Evolutionary conservation across 1,284 basidiomycete species (phyloP).

Genomic region (Naganishia cerealis): DNA sequence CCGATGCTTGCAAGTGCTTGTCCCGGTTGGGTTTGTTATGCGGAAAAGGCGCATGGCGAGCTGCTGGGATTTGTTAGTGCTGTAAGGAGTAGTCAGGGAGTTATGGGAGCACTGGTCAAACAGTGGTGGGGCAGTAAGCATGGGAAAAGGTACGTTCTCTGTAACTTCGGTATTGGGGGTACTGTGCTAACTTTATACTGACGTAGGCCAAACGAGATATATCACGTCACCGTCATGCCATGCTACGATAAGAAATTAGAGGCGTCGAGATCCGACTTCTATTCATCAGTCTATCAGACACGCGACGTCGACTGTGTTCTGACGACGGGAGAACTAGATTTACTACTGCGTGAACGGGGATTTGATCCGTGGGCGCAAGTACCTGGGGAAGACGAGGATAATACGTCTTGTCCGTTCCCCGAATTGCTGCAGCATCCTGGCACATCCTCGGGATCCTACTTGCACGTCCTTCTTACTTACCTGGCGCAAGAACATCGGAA

Average conservation of each 20-base stretch:
- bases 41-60: constrained; percentile 94
- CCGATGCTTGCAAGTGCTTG: constrained; percentile 95
- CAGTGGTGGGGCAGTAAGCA: constrained; percentile 67
- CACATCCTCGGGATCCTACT: constrained; percentile 88
- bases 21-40: constrained; percentile 99
- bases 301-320: constrained; percentile 96
- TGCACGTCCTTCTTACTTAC: constrained; percentile 69
- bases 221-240: constrained; percentile 97
- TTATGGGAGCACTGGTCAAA: constrained; percentile 92
- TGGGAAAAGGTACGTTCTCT: constrained; percentile 63
- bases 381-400: constrained; percentile 56
- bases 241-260: constrained; percentile 99
- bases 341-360: constrained; percentile 76
- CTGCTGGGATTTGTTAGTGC: constrained; percentile 85
- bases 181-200: background rate
- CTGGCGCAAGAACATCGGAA: constrained; percentile 57
- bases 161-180: background rate
- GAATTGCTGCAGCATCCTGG: constrained; percentile 76
- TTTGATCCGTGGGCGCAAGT: constrained; percentile 71
- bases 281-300: constrained; percentile 72
- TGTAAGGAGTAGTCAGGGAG: constrained; percentile 89
- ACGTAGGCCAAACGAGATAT: constrained; percentile 73
- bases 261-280: constrained; percentile 88
- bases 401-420: constrained; percentile 58
- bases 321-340: constrained; percentile 91